Percentiles rank a stretch among this genome's conserved stretches.
These are phyloP conservation scores for Tephrocybe sp. DNA, from an alignment of 768 basidiomycete species.

Conservation along the genomic window DNA sequence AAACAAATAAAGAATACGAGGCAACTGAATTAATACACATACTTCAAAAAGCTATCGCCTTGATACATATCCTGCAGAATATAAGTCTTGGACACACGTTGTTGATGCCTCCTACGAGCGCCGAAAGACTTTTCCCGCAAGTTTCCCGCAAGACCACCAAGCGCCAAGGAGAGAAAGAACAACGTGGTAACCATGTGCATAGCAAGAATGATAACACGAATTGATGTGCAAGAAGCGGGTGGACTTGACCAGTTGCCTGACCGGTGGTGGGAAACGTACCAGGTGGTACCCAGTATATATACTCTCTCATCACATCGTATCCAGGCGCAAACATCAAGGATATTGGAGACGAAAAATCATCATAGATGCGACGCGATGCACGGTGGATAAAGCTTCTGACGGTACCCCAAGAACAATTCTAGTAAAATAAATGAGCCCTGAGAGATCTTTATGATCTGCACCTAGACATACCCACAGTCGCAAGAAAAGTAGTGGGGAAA, in stretches of 20 bases:
- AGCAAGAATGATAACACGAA: constrained; percentile 5
- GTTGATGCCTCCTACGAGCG: constrained; percentile 8
- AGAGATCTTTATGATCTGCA: too few relatives aligned
- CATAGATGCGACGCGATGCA: too few relatives aligned
- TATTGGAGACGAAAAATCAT: too few relatives aligned
- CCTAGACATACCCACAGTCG: too few relatives aligned
- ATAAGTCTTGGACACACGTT: constrained; percentile 16
- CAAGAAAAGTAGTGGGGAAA: too few relatives aligned
- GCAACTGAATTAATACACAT: constrained; percentile 20
- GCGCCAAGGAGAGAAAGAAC: not conserved
- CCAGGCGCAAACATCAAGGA: too few relatives aligned
- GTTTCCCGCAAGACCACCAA: constrained; percentile 6
- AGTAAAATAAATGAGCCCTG: too few relatives aligned
- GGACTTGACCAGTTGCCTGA: constrained; percentile 5
- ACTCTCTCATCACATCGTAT: too few relatives aligned
- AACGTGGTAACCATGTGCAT: constrained; percentile 12
- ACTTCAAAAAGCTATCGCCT: constrained; percentile 67
- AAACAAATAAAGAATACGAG: not conserved
- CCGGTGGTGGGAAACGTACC: not conserved
- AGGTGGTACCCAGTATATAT: not conserved
- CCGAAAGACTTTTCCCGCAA: constrained; percentile 4
- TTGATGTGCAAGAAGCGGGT: not conserved
- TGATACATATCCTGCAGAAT: constrained; percentile 33
- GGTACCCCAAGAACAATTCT: too few relatives aligned
- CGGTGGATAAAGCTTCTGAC: too few relatives aligned